Evolutionary conservation across 441 rosid genomes (phyloP).

Genomic region (Adansonia madagascariensis): DNA sequence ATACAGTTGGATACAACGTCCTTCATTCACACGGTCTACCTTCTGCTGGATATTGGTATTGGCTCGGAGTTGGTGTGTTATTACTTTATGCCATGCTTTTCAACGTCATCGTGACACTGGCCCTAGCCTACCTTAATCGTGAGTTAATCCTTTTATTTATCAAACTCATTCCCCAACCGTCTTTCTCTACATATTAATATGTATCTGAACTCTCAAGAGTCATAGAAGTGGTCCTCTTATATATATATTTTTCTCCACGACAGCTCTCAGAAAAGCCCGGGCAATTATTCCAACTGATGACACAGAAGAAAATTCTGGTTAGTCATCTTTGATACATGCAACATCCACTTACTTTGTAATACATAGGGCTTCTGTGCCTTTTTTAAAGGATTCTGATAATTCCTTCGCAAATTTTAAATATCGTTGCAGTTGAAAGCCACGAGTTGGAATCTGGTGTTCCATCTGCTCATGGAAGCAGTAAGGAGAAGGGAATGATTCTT

Average conservation of each 20-base stretch:
- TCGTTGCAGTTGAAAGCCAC: conserved; percentile 30
- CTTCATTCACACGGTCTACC: conserved; percentile 61
- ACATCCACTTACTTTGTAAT: neutral
- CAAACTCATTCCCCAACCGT: neutral
- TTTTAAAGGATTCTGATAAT: neutral
- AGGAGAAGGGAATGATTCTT: conserved; percentile 85
- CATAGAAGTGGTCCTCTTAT: conserved; percentile 15
- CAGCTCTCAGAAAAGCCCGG: conserved; percentile 63
- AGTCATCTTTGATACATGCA: conserved; percentile 28
- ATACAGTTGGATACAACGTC: conserved; percentile 63
- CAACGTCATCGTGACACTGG: conserved; percentile 69
- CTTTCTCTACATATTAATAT: neutral
- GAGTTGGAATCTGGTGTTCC: conserved; percentile 24
- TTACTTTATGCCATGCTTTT: conserved; percentile 62
- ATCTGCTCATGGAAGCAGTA: conserved; percentile 35
- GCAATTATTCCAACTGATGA: conserved; percentile 49
- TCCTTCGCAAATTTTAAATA: neutral
- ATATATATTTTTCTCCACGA: conserved; percentile 26
- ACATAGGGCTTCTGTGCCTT: neutral
- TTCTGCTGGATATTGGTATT: conserved; percentile 64
- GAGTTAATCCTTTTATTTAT: conserved; percentile 40
- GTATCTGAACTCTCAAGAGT: neutral
- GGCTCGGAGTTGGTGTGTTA: conserved; percentile 77
- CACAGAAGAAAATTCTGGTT: conserved; percentile 42
- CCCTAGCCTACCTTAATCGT: conserved; percentile 83